Evolutionary conservation across 495 filamentous ascomycete species (phyloP).

Genomic region (Talaromyces borbonicus): DNA sequence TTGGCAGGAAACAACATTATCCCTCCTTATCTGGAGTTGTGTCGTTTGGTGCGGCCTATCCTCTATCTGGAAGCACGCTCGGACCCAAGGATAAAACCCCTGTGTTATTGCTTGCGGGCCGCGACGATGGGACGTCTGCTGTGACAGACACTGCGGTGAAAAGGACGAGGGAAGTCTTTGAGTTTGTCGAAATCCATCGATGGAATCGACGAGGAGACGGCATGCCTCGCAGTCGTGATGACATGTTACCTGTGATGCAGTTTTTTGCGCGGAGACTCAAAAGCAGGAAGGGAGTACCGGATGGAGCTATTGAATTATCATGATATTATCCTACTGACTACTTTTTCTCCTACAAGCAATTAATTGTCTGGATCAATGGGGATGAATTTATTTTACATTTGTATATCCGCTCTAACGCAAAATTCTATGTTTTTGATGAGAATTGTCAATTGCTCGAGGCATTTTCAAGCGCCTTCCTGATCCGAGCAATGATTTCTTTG

Average conservation of each 20-base stretch:
- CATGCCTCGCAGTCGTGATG: conserved; percentile 75
- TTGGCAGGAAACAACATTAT: not conserved
- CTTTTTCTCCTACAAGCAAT: too few species aligned
- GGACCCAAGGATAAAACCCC: conserved; percentile 54
- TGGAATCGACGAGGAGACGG: conserved; percentile 69
- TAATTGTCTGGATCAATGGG: too few species aligned
- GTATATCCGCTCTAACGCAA: too few species aligned
- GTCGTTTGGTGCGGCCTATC: conserved; percentile 65
- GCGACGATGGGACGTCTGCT: conserved; percentile 37
- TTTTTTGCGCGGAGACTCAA: conserved; percentile 74
- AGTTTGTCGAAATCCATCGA: conserved; percentile 58
- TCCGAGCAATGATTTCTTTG: conserved; percentile 41
- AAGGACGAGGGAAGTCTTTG: conserved; percentile 56
- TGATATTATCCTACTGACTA: too few species aligned
- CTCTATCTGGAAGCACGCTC: conserved; percentile 33
- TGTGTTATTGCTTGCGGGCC: conserved; percentile 60
- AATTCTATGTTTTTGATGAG: too few species aligned
- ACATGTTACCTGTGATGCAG: conserved; percentile 88
- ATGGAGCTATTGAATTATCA: conserved; percentile 47
- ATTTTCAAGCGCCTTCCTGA: conserved; percentile 44
- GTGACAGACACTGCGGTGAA: conserved; percentile 56
- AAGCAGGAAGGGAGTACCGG: conserved; percentile 52
- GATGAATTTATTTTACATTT: too few species aligned
- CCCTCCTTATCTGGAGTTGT: conserved; percentile 49
- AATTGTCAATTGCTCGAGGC: conserved; percentile 14